Evolutionary conservation across 129 eudicot species (phyloP).

Genomic region (Silybum marianum): DNA sequence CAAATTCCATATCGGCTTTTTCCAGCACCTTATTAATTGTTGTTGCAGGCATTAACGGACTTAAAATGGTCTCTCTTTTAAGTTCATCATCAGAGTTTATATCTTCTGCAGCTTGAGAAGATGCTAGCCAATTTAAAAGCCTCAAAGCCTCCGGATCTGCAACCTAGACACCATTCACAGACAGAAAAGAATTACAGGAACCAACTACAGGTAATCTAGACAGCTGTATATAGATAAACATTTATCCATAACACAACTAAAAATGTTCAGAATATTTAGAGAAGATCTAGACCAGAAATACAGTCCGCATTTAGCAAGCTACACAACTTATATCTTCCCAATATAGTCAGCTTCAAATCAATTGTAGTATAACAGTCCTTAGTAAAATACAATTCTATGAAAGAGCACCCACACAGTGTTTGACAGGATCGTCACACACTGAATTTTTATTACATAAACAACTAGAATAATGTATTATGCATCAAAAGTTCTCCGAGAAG

Average conservation of each 20-base stretch:
- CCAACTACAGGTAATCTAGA: not conserved
- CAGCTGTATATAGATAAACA: not conserved
- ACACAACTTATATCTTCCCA: not conserved
- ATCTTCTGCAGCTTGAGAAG: conserved; percentile 98
- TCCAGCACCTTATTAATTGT: conserved; percentile 71
- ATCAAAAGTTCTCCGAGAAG: not conserved
- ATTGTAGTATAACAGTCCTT: too few relatives aligned
- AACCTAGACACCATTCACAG: conserved; percentile 27
- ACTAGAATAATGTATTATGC: too few relatives aligned
- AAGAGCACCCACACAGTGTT: too few relatives aligned
- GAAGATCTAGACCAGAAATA: conserved; percentile 6
- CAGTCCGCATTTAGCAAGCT: not conserved
- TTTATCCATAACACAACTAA: not conserved
- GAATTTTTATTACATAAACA: too few relatives aligned
- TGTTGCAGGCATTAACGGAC: conserved; percentile 82
- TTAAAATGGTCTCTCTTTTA: conserved; percentile 69
- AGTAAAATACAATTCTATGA: too few relatives aligned
- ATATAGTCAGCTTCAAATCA: not conserved
- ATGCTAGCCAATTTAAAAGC: conserved; percentile 95
- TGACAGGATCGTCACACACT: too few relatives aligned
- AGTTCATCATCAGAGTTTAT: conserved; percentile 98
- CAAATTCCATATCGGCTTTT: conserved; percentile 81
- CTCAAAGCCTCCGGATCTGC: conserved; percentile 77
- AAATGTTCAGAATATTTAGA: not conserved
- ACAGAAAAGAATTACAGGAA: conserved; percentile 18